Evolutionary conservation across 148 eudicot species (phyloP).

Genomic region (Camellia lanceoleosa): DNA sequence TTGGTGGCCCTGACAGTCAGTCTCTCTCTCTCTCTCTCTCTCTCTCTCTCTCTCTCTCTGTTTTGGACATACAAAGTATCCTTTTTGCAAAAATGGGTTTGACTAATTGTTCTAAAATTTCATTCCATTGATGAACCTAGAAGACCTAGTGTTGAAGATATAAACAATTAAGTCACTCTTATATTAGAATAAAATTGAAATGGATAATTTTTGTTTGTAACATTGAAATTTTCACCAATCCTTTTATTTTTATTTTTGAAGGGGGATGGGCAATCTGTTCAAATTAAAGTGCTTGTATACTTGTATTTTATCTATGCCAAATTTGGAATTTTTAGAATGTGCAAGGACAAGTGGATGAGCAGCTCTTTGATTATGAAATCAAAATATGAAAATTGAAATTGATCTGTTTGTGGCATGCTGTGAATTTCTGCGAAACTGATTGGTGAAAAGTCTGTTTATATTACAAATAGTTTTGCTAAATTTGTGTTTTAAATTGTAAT

Average conservation of each 20-base stretch:
- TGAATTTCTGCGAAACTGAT: not conserved
- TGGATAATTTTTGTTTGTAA: no score
- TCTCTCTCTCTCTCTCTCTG: not conserved
- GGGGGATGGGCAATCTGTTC: not conserved
- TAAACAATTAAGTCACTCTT: no score
- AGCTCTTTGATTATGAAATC: not conserved
- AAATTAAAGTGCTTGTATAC: not conserved
- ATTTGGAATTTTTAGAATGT: not conserved
- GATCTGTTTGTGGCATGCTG: not conserved
- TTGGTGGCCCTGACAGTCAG: constrained; percentile 79
- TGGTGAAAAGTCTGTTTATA: not conserved
- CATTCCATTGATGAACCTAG: no score
- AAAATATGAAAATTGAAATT: not conserved
- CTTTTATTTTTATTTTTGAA: not conserved
- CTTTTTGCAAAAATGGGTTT: not conserved
- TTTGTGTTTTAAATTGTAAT: not conserved
- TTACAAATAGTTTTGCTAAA: not conserved
- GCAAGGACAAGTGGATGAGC: not conserved
- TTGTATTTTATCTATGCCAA: not conserved
- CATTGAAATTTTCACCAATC: no score
- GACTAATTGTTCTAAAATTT: not conserved
- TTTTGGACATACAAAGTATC: no score
- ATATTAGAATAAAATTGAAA: not conserved
- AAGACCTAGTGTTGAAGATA: no score
- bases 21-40: not conserved